These are phyloP conservation scores for Gossypium mustelinum DNA, from an alignment of 345 rosid genomes.

Conservation along the genomic window DNA sequence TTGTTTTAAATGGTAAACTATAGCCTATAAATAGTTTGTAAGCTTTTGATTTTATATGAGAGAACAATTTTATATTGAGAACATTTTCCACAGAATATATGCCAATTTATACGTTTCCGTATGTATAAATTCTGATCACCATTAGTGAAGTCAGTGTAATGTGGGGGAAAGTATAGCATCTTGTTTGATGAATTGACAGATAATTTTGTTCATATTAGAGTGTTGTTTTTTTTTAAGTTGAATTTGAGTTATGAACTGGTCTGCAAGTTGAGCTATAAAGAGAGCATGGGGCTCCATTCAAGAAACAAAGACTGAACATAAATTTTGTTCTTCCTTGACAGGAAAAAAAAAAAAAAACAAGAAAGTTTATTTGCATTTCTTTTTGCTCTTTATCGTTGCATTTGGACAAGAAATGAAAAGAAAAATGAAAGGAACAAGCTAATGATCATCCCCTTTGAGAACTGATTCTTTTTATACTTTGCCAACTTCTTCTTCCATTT, in stretches of 20 bases:
- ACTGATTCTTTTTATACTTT: conserved; percentile 16
- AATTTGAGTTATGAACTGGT: neutral
- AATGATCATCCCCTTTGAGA: conserved; percentile 24
- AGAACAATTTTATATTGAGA: no score
- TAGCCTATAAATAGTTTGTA: no score
- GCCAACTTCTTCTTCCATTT: conserved; percentile 13
- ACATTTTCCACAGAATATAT: no score
- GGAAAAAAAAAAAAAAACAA: conserved; percentile 11
- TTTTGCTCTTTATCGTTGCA: conserved; percentile 35
- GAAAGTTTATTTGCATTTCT: conserved; percentile 30
- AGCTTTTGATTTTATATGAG: no score
- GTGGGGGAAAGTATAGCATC: neutral
- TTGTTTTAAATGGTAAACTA: no score
- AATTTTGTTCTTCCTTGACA: conserved; percentile 13
- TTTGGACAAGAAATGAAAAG: conserved; percentile 3
- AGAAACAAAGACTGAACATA: conserved; percentile 11
- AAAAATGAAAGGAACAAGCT: conserved; percentile 13
- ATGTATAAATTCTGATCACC: neutral
- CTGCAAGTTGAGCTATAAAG: conserved; percentile 16
- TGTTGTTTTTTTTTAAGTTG: neutral
- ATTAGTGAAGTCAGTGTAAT: neutral
- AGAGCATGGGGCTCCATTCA: conserved; percentile 33
- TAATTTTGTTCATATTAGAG: neutral
- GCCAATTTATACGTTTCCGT: neutral
- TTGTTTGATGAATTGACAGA: neutral